Conservation (phyloP, 129 eudicot species). For the Flaveria brownii region DNA sequence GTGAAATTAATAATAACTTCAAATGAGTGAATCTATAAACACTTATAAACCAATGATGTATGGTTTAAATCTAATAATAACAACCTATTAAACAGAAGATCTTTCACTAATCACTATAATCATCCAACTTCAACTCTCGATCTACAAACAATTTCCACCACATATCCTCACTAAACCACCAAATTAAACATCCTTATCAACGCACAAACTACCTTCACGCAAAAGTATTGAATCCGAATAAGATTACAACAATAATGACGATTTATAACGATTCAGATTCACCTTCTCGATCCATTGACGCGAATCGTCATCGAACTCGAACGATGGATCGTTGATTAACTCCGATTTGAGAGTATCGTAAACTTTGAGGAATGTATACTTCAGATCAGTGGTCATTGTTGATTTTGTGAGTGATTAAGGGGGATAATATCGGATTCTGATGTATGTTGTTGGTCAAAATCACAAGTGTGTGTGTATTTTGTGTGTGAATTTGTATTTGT, state of each 20-base stretch:
- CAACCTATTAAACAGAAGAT: neutral
- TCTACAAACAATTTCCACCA: neutral
- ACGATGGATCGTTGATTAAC: constrained; percentile 67
- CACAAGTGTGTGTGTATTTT: neutral
- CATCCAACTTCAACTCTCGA: constrained; percentile 2
- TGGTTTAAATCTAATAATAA: neutral
- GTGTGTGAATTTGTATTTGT: neutral
- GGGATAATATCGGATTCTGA: constrained; percentile 10
- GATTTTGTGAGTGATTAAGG: constrained; percentile 1
- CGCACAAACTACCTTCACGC: neutral
- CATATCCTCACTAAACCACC: neutral
- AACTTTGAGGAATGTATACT: constrained; percentile 56
- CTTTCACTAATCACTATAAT: neutral
- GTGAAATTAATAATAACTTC: neutral
- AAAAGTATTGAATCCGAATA: neutral
- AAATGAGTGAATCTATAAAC: neutral
- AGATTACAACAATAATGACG: neutral
- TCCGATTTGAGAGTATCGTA: constrained; percentile 67
- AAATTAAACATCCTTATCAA: neutral
- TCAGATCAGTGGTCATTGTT: constrained; percentile 57
- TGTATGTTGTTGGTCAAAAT: neutral
- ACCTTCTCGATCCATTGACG: constrained; percentile 91
- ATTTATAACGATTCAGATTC: constrained; percentile 9
- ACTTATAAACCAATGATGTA: neutral
- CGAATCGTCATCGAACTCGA: constrained; percentile 70